Evolutionary conservation across 2,329 filamentous ascomycete genomes (phyloP).

Genomic region (Ophiostoma piceae): DNA sequence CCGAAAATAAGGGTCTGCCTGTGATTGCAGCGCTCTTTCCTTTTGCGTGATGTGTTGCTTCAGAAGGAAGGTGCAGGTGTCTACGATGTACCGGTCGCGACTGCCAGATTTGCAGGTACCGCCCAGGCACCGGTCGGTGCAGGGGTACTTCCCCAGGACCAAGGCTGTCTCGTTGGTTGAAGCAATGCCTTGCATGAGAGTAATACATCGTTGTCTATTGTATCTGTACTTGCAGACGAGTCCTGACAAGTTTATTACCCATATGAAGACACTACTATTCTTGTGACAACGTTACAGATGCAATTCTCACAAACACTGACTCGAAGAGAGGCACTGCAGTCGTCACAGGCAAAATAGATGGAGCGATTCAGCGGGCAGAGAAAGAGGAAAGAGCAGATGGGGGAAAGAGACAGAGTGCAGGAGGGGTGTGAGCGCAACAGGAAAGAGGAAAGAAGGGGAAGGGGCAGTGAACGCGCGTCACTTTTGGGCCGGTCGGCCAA

Average conservation of each 20-base stretch:
- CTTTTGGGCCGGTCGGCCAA: slow-evolving; percentile 24
- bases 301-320: background rate
- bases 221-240: background rate
- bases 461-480: slow-evolving; percentile 29
- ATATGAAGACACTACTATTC: background rate
- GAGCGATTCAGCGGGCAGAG: background rate
- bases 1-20: background rate
- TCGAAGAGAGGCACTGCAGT: background rate
- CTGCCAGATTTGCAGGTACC: background rate
- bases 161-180: background rate
- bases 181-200: background rate
- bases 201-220: background rate
- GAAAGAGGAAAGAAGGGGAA: slow-evolving; percentile 13
- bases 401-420: background rate
- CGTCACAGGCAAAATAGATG: background rate
- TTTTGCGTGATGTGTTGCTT: background rate
- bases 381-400: background rate
- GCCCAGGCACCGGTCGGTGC: slow-evolving; percentile 6
- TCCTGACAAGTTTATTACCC: background rate
- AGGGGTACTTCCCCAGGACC: background rate
- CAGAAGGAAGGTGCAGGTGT: background rate
- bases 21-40: background rate
- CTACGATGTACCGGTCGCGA: background rate
- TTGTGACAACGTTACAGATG: background rate
- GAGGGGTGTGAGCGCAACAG: slow-evolving; percentile 11